Evolutionary conservation across 1,284 basidiomycete species (phyloP), one percentile per base, ranked within the genome.

Genomic region (Irpex sp.): DNA sequence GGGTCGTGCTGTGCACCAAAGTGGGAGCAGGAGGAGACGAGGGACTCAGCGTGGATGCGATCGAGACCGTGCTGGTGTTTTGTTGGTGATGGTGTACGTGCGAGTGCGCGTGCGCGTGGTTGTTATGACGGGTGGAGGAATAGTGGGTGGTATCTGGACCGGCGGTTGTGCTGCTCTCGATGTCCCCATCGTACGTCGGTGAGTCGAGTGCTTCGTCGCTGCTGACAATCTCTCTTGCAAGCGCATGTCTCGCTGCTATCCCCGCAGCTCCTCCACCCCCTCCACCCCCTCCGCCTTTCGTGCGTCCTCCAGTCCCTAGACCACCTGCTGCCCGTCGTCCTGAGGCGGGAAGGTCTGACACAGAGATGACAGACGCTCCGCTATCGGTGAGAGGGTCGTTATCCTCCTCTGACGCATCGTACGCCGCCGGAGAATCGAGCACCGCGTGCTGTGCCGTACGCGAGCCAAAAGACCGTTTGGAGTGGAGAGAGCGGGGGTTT

Each of bases 181-280:
- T 81, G 76, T 96, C 94, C 51, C 94, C 94, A 71, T 96, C 93
- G 74, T 96, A 96, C 0, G 93, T 96, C 37, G 90, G 90, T 0
- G 88, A 91, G 71, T 93, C 91, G 8, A 89, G 82, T 63, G 90
- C 88, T 69, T 87, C 85, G 59, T 90, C 89, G 68, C 91, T 89
- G 19, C 84, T 87, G 62, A 87, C 74, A 64, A 89, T 68, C 63
- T 79, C 80, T 51, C 81, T 77, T 9, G 82, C 85, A n/a, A 85
- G 79, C 62, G 84, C 83, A 72, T 86, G 85, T 64, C 72, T 66
- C 62, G 54, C 54, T 36, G 54, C 54, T 36, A 36, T 15, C 1
- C 15, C 54, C n/a, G 21, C 26, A 31, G 7, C 26, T 6, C 51
- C 51, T n/a, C 51, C 51, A 3, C 51, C 51, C 2, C 51, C 51